phyloP scores from a whole-genome alignment of 2,329 filamentous ascomycete species.

The Xylaria hypoxylon region DNA sequence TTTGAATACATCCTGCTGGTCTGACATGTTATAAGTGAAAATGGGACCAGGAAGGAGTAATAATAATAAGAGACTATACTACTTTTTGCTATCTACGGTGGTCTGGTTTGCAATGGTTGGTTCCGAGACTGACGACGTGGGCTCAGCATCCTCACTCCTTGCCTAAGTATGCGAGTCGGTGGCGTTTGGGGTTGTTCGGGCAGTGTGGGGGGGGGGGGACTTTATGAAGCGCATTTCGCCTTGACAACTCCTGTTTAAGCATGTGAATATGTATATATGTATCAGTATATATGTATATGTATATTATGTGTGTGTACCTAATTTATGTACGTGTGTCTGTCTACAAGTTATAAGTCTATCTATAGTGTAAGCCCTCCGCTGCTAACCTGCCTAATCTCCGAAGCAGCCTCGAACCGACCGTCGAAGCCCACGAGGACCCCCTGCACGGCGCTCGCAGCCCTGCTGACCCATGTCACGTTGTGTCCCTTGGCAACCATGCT shows the following conservation, averaged over 20 bases:
- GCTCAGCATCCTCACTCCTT: no score
- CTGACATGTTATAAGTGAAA: neutral
- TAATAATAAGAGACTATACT: neutral
- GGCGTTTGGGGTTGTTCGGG: no score
- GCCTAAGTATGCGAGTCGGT: no score
- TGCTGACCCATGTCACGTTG: conserved; percentile 75
- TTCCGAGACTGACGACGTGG: no score
- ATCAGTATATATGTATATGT: neutral
- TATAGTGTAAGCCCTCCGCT: conserved; percentile 71
- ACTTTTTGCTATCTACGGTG: neutral
- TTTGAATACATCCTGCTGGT: neutral
- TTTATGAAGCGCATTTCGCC: no score
- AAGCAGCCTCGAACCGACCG: conserved; percentile 80
- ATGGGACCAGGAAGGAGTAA: no score
- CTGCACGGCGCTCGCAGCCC: conserved; percentile 76
- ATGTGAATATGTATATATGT: no score
- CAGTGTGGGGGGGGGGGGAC: no score
- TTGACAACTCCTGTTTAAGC: no score
- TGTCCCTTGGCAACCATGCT: conserved; percentile 75
- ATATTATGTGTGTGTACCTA: neutral
- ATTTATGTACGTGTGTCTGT: neutral
- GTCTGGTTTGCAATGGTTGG: no score
- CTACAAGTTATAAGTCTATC: neutral
- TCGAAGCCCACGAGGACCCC: conserved; percentile 71
- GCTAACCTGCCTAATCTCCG: conserved; percentile 79